Conservation (phyloP, 495 filamentous ascomycete species). For the Penicillium desertorum region DNA sequence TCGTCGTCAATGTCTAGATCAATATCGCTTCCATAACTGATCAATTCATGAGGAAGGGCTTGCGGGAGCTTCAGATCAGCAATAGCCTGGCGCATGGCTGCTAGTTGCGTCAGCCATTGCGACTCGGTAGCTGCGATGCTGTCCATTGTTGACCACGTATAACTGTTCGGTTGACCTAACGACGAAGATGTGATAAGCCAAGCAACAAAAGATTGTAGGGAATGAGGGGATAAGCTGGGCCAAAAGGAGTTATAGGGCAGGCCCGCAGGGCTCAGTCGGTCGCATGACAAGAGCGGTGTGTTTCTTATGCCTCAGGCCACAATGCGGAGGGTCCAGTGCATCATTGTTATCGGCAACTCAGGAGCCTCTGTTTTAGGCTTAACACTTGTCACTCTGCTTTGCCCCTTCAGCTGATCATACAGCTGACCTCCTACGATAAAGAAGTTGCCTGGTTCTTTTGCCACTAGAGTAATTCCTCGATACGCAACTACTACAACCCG, state of each 20-base stretch:
- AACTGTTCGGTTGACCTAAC: not conserved
- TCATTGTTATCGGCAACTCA: slow-evolving; percentile 17
- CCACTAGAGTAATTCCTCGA: not conserved
- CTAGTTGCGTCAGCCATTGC: slow-evolving; percentile 70
- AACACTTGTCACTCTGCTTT: slow-evolving; percentile 10
- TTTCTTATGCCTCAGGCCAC: slow-evolving; percentile 3
- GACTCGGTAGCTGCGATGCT: slow-evolving; percentile 48
- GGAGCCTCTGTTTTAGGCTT: slow-evolving; percentile 1
- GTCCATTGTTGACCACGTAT: slow-evolving; percentile 30
- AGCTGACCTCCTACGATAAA: not conserved
- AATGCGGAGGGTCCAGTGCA: slow-evolving; percentile 12
- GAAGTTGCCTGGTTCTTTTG: not conserved
- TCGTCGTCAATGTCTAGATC: slow-evolving; percentile 61
- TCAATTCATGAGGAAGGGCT: slow-evolving; percentile 40
- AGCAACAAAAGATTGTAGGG: not conserved
- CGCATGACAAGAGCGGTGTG: slow-evolving; percentile 17
- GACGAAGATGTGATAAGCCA: not conserved
- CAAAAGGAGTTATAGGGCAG: slow-evolving; percentile 19
- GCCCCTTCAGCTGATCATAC: slow-evolving; percentile 3
- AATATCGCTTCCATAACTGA: slow-evolving; percentile 56
- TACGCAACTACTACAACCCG: not conserved
- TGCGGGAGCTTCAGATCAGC: slow-evolving; percentile 63
- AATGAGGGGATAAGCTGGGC: slow-evolving; percentile 8
- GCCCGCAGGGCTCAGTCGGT: slow-evolving; percentile 14
- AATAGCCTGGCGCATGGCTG: slow-evolving; percentile 70